Evolutionary conservation across 2,329 filamentous ascomycete genomes (phyloP).

Genomic region (Calycina herbarum): DNA sequence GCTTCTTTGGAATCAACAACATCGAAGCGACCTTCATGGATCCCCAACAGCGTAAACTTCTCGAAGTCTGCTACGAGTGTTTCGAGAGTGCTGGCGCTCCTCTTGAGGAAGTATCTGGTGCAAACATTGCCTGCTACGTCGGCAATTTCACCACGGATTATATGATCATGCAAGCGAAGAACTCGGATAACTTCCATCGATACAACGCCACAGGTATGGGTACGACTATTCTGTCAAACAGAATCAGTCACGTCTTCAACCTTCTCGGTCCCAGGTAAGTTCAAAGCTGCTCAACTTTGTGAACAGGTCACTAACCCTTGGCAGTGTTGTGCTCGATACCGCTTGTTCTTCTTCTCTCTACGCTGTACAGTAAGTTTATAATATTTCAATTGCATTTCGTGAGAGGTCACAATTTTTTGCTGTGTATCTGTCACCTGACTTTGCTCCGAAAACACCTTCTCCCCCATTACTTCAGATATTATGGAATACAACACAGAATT

Average conservation of each 20-base stretch:
- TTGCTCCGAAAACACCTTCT: no score
- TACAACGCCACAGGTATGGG: conserved; percentile 29
- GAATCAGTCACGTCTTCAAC: conserved; percentile 38
- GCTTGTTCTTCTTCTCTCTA: conserved; percentile 58
- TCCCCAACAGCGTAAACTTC: conserved; percentile 33
- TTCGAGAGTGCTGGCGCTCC: conserved; percentile 32
- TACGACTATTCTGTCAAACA: conserved; percentile 28
- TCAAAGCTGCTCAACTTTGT: neutral
- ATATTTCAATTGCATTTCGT: neutral
- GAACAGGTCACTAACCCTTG: neutral
- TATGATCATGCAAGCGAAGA: conserved; percentile 16
- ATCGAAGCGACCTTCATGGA: conserved; percentile 29
- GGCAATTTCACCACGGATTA: conserved; percentile 27
- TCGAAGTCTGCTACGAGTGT: conserved; percentile 34
- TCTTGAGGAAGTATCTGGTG: conserved; percentile 27
- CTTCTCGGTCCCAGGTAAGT: conserved; percentile 21
- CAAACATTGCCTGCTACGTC: conserved; percentile 26
- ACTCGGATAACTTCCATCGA: conserved; percentile 29
- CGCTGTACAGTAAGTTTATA: conserved; percentile 40
- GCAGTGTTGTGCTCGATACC: conserved; percentile 38
- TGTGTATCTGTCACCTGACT: no score
- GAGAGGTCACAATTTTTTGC: no score
- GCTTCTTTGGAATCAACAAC: conserved; percentile 27
- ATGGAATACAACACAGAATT: no score
- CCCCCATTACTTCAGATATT: no score